Evolutionary conservation across 192 early-diverging fungal genomes (phyloP).

Genomic region (Paraglomus occultum): DNA sequence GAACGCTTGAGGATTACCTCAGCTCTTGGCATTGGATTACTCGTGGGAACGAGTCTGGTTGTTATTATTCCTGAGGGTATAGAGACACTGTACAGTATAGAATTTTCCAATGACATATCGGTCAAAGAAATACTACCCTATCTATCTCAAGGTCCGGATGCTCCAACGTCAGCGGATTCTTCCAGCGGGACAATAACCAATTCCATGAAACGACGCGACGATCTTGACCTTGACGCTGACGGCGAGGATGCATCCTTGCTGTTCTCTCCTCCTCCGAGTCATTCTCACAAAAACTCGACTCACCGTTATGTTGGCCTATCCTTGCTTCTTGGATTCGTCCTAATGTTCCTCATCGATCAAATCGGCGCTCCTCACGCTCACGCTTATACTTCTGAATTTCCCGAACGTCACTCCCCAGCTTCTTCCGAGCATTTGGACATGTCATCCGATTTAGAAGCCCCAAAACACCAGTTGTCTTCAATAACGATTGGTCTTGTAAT

Average conservation of each 20-base stretch:
- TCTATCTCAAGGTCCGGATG: too few species aligned
- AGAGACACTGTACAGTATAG: conserved; percentile 70
- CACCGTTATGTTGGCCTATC: conserved; percentile 76
- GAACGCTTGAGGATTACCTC: conserved; percentile 70
- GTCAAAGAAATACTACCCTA: too few species aligned
- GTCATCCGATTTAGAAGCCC: conserved; percentile 32
- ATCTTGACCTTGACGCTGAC: background rate
- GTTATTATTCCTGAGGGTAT: conserved; percentile 96
- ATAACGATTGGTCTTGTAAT: conserved; percentile 94
- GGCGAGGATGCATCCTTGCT: background rate
- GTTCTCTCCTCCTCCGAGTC: background rate
- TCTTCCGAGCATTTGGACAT: conserved; percentile 30
- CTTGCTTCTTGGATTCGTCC: conserved; percentile 76
- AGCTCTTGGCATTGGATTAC: conserved; percentile 83
- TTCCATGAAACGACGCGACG: background rate
- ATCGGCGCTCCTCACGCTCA: conserved; percentile 48
- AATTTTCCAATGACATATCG: too few species aligned
- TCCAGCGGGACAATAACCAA: conserved; percentile 18
- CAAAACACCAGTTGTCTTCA: conserved; percentile 46
- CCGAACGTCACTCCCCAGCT: conserved; percentile 39
- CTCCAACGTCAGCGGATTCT: conserved; percentile 9
- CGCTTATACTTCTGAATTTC: conserved; percentile 31
- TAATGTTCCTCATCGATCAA: conserved; percentile 91
- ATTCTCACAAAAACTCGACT: conserved; percentile 31
- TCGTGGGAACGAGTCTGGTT: conserved; percentile 89